phyloP scores from a whole-genome alignment of 2,329 filamentous ascomycete genomes.

The Remersonia thermophila region DNA sequence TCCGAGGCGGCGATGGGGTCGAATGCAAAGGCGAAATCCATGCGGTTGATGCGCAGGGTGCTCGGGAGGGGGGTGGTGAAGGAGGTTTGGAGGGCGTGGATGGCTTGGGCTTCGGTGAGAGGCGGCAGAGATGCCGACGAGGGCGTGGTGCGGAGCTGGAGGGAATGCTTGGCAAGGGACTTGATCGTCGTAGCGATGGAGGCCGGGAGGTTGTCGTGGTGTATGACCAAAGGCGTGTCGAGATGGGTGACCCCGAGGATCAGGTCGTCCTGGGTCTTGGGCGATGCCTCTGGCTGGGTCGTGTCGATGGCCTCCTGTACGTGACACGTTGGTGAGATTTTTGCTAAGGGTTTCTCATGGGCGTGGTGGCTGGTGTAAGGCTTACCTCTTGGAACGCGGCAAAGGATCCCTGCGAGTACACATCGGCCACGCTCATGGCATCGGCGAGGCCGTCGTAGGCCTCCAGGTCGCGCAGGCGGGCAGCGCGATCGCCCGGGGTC shows the following conservation, averaged over 20 bases:
- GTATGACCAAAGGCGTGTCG: slow-evolving; percentile 28
- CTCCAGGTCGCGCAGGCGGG: slow-evolving; percentile 29
- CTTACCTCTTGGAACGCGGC: slow-evolving; percentile 27
- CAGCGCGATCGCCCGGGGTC: slow-evolving; percentile 2
- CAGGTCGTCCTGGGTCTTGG: slow-evolving; percentile 37
- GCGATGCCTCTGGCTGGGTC: slow-evolving; percentile 44
- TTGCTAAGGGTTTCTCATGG: slow-evolving; percentile 8
- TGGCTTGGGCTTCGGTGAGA: slow-evolving; percentile 23
- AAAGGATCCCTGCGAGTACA: slow-evolving; percentile 39
- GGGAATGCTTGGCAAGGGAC: slow-evolving; percentile 21
- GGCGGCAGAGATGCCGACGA: slow-evolving; percentile 11
- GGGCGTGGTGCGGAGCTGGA: slow-evolving; percentile 14
- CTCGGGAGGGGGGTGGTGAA: slow-evolving; percentile 19
- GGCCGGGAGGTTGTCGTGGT: slow-evolving; percentile 22
- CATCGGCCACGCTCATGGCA: slow-evolving; percentile 53
- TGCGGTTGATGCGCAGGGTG: slow-evolving; percentile 28
- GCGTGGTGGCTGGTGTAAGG: background rate
- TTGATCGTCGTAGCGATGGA: slow-evolving; percentile 24
- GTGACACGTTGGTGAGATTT: no score
- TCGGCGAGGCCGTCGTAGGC: slow-evolving; percentile 44
- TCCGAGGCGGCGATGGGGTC: slow-evolving; percentile 45
- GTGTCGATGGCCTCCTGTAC: slow-evolving; percentile 46
- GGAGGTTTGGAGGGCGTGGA: slow-evolving; percentile 27
- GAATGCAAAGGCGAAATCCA: slow-evolving; percentile 46
- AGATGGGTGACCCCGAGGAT: slow-evolving; percentile 36